Base-by-base conservation (phyloP, 805 yeast species). In the Ogataea methylovora region DNA sequence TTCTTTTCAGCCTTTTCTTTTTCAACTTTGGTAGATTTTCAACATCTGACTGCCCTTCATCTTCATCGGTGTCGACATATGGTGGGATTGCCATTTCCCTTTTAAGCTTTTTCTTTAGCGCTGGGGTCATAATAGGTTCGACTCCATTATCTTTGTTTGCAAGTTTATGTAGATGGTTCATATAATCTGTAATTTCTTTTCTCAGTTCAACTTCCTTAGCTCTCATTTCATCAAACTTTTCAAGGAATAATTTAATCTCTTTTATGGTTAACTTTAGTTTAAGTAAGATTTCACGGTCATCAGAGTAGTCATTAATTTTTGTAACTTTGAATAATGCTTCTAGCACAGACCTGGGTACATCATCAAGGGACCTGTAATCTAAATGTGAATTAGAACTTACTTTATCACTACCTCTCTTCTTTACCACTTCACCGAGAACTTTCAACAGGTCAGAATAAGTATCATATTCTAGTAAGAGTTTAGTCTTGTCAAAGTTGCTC, bases 391-490 rank as follows among this genome's bases (percentile, higher is more conserved):
- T 6, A 15, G 14, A 3, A 4, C 27, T 26, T 5, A 22, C 32
- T 5, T 5, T 15, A 14, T 13, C 4, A 7, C n/a, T 22, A 20
- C 24, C 31, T 26, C 37, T 44, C 26, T 36, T 33, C 29, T 44
- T 49, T 9, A 41, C 17, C 8, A 36, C 35, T 16, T 39, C 39
- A 13, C 36, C 57, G 2, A 71, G 54, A 36, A 60, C 52, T 19
- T 58, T 49, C 32, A 75, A 58, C 42, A 66, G 69, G 10, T 69
- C 68, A 21, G 61, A 53, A 24, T 75, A 63, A 15, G 65, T 67
- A 34, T 79, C 85, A 21, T 75, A 72, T 45, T 81, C 90, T 8
- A 61, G 52, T 31, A 69, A 58, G 29, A 76, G 61, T 36, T 69
- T 65, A 32, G 65, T 70, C 18, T 71, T 60, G 43, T 82, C 88